Percentiles rank a stretch among this genome's conserved stretches.
Conservation (phyloP, 176 grass and related monocot genomes). For the Oryza meridionalis region DNA sequence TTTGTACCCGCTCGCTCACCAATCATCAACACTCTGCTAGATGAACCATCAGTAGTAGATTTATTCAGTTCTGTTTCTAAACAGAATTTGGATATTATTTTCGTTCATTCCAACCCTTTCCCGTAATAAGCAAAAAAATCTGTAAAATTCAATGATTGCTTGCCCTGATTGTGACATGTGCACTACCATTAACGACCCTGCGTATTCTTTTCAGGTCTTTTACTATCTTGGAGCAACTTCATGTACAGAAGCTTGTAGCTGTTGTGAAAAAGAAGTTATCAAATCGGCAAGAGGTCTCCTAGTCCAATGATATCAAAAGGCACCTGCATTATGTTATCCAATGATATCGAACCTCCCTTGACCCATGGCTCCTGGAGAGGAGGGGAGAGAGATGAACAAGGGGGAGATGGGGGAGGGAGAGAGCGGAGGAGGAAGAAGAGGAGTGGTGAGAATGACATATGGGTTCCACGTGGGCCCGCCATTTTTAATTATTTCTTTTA, state of each 20-base stretch:
- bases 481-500: no score
- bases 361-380: no score
- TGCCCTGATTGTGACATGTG: background rate
- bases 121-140: background rate
- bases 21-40: background rate
- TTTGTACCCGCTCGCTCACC: background rate
- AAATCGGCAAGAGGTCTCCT: constrained; percentile 51
- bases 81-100: background rate
- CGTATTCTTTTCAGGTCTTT: constrained; percentile 59
- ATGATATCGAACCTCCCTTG: no score
- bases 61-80: background rate
- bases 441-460: no score
- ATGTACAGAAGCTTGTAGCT: constrained; percentile 64
- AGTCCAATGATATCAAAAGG: constrained; percentile 61
- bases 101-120: background rate
- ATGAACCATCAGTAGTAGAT: constrained; percentile 13
- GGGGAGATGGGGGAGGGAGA: no score
- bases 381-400: no score
- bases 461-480: no score
- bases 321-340: constrained; percentile 58
- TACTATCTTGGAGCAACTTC: constrained; percentile 75
- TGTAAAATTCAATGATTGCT: background rate
- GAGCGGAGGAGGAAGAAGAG: no score
- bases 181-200: constrained; percentile 24
- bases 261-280: constrained; percentile 59